Evolutionary conservation across 805 yeast genomes (phyloP).

Genomic region (Candida pseudoglaebosa): DNA sequence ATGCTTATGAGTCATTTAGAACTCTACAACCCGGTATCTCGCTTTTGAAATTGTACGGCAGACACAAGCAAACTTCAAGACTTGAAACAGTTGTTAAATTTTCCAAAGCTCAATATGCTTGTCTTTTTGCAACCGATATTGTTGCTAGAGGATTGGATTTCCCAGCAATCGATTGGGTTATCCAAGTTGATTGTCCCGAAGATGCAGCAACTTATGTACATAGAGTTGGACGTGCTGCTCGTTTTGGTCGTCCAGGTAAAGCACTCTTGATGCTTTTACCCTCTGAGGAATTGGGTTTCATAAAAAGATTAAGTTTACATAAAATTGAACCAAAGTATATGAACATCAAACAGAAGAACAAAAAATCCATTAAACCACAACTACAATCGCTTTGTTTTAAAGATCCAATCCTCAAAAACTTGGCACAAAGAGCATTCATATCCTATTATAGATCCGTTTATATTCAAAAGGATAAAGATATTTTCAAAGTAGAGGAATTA

Average conservation of each 20-base stretch:
- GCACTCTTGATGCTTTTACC: constrained; percentile 82
- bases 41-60: constrained; percentile 77
- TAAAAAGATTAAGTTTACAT: constrained; percentile 55
- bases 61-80: constrained; percentile 87
- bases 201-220: constrained; percentile 87
- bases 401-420: constrained; percentile 85
- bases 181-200: constrained; percentile 89
- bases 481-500: constrained; percentile 71
- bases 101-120: constrained; percentile 71
- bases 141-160: constrained; percentile 92
- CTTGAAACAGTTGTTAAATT: constrained; percentile 78
- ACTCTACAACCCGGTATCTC: constrained; percentile 91
- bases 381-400: constrained; percentile 87
- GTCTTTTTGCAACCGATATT: constrained; percentile 85
- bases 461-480: constrained; percentile 81
- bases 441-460: constrained; percentile 84
- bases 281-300: constrained; percentile 73
- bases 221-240: constrained; percentile 85
- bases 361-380: constrained; percentile 73
- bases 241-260: constrained; percentile 81
- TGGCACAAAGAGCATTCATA: constrained; percentile 94
- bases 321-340: constrained; percentile 68
- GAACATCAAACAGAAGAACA: constrained; percentile 70
- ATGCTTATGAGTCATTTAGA: constrained; percentile 80
- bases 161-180: constrained; percentile 93